These are phyloP conservation scores for Xylaria sp. DNA, from an alignment of 2,329 filamentous ascomycete species.

Conservation along the genomic window DNA sequence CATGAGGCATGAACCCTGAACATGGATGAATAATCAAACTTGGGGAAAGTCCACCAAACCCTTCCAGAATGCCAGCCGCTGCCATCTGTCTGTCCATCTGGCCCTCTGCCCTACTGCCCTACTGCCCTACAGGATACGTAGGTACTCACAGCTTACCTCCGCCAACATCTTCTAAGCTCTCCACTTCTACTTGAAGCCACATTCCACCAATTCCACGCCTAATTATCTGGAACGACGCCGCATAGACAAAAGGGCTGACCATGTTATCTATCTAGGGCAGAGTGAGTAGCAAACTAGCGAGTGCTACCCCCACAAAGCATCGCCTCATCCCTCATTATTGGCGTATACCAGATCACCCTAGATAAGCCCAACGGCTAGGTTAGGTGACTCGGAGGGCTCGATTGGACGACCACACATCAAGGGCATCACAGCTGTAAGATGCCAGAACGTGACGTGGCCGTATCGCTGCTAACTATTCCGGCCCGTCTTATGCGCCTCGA, in stretches of 20 bases:
- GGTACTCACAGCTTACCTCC: not conserved
- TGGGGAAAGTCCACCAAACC: not conserved
- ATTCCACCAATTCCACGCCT: not conserved
- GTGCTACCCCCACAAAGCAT: not conserved
- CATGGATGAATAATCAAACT: slow-evolving; percentile 4
- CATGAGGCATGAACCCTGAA: not conserved
- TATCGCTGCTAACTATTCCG: not conserved
- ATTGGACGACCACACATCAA: not conserved
- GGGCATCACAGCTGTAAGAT: not conserved
- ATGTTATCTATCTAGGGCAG: not conserved
- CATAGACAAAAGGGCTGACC: not conserved
- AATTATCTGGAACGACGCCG: not conserved
- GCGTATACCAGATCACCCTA: not conserved
- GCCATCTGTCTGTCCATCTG: not conserved
- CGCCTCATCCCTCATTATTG: not conserved
- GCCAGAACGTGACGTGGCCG: slow-evolving; percentile 17
- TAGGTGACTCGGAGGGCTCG: not conserved
- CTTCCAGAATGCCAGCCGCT: not conserved
- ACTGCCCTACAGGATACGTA: not conserved
- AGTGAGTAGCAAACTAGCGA: not conserved
- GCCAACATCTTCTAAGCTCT: not conserved
- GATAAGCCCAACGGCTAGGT: slow-evolving; percentile 10
- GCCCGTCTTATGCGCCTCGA: not conserved
- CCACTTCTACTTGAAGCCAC: not conserved
- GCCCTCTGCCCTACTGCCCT: too few species aligned